These are phyloP conservation scores for Fistulifera pelliculosa DNA, from an alignment of 108 stramenopile species.

Conservation along the genomic window DNA sequence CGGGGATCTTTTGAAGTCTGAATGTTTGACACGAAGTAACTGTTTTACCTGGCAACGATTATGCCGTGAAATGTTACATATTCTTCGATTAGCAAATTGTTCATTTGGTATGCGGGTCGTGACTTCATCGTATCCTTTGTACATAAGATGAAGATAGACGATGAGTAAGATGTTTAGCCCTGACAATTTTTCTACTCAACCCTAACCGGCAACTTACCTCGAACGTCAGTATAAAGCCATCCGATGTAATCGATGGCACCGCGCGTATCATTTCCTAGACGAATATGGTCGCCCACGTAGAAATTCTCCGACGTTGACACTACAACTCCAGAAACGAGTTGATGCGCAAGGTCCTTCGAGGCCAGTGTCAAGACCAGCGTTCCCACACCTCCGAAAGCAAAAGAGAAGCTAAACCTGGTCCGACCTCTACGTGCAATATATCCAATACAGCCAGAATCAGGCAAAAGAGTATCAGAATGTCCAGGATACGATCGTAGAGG, in stretches of 20 bases:
- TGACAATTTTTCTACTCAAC: too few relatives aligned
- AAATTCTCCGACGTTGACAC: constrained; percentile 44
- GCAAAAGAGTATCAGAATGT: background rate
- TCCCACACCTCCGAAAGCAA: constrained; percentile 42
- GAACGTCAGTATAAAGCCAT: constrained; percentile 30
- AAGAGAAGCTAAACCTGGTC: constrained; percentile 28
- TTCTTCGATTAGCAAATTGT: constrained; percentile 35
- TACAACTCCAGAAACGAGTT: constrained; percentile 42
- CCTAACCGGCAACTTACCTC: constrained; percentile 3
- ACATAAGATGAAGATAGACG: too few relatives aligned
- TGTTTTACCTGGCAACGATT: constrained; percentile 56
- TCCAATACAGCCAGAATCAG: background rate
- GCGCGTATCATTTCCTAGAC: constrained; percentile 44
- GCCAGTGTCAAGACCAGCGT: constrained; percentile 16
- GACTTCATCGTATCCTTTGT: constrained; percentile 2
- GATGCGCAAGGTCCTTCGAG: constrained; percentile 5
- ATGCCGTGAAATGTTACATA: constrained; percentile 41
- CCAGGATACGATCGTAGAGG: background rate
- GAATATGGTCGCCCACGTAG: constrained; percentile 43
- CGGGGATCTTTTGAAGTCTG: constrained; percentile 46
- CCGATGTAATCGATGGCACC: constrained; percentile 41
- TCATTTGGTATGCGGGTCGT: constrained; percentile 56
- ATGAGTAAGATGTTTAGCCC: too few relatives aligned
- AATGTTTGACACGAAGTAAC: constrained; percentile 41
- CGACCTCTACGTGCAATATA: constrained; percentile 35